Conservation (phyloP, 176 grass and related monocot genomes). For the Phoenix roebelenii region DNA sequence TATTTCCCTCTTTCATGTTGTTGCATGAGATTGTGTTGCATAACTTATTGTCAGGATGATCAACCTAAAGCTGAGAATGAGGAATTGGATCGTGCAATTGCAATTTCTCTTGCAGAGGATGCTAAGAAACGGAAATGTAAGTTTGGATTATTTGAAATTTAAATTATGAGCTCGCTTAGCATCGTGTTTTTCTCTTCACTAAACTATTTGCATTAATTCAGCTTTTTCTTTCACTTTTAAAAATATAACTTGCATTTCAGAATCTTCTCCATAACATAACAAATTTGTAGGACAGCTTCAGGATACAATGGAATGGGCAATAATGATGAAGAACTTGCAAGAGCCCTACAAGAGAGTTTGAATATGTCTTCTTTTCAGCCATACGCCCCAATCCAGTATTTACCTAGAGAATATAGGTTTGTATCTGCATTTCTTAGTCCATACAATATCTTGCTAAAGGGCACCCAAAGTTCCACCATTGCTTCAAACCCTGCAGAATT, state of each 20-base stretch:
- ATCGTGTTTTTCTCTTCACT: too few species aligned
- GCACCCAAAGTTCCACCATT: neutral
- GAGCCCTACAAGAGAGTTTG: constrained; percentile 61
- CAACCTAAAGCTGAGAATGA: constrained; percentile 62
- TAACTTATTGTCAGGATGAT: constrained; percentile 43
- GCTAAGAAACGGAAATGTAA: constrained; percentile 59
- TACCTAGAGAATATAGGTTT: constrained; percentile 66
- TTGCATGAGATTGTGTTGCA: constrained; percentile 18
- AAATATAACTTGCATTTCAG: too few species aligned
- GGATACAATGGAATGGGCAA: constrained; percentile 42
- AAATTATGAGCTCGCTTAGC: too few species aligned
- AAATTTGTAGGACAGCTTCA: constrained; percentile 21
- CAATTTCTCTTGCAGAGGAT: constrained; percentile 74
- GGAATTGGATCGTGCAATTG: constrained; percentile 70
- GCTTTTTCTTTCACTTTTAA: too few species aligned
- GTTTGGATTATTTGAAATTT: neutral
- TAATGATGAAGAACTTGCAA: constrained; percentile 60
- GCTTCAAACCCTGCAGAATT: constrained; percentile 34
- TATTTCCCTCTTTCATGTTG: constrained; percentile 12
- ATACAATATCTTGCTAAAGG: neutral
- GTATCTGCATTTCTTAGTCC: constrained; percentile 10
- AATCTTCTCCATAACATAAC: too few species aligned
- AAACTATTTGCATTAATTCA: too few species aligned
- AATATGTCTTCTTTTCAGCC: constrained; percentile 53
- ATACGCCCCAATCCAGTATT: constrained; percentile 43